Conservation (phyloP, 805 yeast genomes). For the Candida michaelii region DNA sequence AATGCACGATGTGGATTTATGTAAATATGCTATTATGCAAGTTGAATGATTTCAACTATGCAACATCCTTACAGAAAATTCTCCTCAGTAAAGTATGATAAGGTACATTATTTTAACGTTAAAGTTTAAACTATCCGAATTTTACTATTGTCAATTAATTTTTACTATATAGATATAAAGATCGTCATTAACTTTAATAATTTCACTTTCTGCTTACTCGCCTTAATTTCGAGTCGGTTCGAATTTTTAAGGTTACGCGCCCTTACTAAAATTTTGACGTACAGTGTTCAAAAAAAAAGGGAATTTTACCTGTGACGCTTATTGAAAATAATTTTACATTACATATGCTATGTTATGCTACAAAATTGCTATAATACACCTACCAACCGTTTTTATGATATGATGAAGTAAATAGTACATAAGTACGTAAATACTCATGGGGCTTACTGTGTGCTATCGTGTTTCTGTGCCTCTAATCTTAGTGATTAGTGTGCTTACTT, state of each 20-base stretch:
- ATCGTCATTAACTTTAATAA: not conserved
- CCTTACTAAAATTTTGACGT: too few relatives aligned
- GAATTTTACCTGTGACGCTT: not conserved
- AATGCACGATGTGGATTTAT: not conserved
- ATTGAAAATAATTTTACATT: slow-evolving; percentile 1
- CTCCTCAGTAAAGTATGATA: not conserved
- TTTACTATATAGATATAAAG: too few relatives aligned
- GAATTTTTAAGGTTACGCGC: too few relatives aligned
- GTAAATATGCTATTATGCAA: not conserved
- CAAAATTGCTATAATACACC: slow-evolving; percentile 1
- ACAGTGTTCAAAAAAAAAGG: not conserved
- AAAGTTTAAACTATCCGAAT: not conserved
- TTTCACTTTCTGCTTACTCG: not conserved
- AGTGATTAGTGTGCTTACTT: not conserved
- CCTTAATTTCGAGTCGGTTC: too few relatives aligned
- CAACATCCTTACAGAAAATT: not conserved
- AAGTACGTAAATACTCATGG: too few relatives aligned
- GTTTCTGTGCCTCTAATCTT: too few relatives aligned
- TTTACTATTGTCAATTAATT: too few relatives aligned
- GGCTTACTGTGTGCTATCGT: too few relatives aligned
- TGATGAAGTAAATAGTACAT: too few relatives aligned
- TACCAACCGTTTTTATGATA: too few relatives aligned
- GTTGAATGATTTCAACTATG: not conserved
- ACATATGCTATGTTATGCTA: slow-evolving; percentile 3
- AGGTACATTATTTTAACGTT: not conserved